Percentiles rank a stretch among this genome's conserved stretches.
Conservation (phyloP, 352 stramenopile species). For the Phytopythium chamaehyphon region DNA sequence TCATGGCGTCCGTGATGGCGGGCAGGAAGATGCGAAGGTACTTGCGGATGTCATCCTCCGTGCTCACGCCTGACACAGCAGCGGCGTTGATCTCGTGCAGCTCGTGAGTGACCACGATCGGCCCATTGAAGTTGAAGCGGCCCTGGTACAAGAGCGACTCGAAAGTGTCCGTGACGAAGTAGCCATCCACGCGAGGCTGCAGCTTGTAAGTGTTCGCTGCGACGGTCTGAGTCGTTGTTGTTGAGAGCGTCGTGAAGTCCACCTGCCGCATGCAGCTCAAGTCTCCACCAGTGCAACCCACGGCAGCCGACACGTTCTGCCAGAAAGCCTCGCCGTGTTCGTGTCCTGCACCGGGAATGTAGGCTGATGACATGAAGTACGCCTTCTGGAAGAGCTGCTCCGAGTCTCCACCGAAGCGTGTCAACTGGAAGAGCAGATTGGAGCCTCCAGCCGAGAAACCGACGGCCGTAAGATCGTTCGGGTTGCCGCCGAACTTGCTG, state of each 20-base stretch:
- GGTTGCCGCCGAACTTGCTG: constrained; percentile 30
- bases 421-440: constrained; percentile 22
- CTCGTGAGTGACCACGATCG: constrained; percentile 21
- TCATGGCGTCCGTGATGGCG: constrained; percentile 14
- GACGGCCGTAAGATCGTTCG: constrained; percentile 26
- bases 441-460: constrained; percentile 25
- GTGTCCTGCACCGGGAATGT: constrained; percentile 14
- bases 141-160: constrained; percentile 23
- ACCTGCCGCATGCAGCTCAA: constrained; percentile 22
- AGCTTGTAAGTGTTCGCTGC: constrained; percentile 18
- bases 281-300: constrained; percentile 15
- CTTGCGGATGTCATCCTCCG: constrained; percentile 11
- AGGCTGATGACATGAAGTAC: constrained; percentile 20
- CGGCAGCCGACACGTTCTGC: constrained; percentile 16
- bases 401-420: constrained; percentile 17
- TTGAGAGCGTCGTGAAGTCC: constrained; percentile 8
- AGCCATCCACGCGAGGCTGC: constrained; percentile 21
- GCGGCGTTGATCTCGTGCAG: constrained; percentile 15
- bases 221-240: constrained; percentile 8
- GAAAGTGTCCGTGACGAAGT: constrained; percentile 21
- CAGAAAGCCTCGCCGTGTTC: constrained; percentile 22
- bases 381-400: constrained; percentile 22
- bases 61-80: constrained; percentile 12
- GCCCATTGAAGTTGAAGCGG: constrained; percentile 26
- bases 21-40: constrained; percentile 24